Evolutionary conservation across 805 yeast genomes (phyloP).

Genomic region (Candida tammaniensis): DNA sequence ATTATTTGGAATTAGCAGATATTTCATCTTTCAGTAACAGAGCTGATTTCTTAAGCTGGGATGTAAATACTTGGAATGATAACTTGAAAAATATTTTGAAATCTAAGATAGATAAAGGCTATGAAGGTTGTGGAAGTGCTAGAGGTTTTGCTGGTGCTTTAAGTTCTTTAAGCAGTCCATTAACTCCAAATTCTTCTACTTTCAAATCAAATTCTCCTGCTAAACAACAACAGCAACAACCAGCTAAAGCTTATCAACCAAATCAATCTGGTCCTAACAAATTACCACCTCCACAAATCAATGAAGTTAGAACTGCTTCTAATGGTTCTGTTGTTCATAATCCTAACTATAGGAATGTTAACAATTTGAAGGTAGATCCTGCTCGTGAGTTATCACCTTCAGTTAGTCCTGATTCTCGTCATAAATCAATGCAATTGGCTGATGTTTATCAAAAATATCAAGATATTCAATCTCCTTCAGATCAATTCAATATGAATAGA

Average conservation of each 20-base stretch:
- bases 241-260: conserved; percentile 2
- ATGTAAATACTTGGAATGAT: conserved; percentile 31
- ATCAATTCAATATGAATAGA: conserved; percentile 33
- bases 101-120: conserved; percentile 45
- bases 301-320: conserved; percentile 10
- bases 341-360: conserved; percentile 8
- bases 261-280: background rate
- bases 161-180: conserved; percentile 45
- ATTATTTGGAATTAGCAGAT: conserved; percentile 38
- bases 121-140: conserved; percentile 73
- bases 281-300: conserved; percentile 1
- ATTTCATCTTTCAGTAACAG: conserved; percentile 19
- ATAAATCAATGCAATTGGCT: conserved; percentile 37
- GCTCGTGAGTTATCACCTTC: conserved; percentile 1
- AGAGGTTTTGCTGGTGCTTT: conserved; percentile 63
- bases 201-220: conserved; percentile 2
- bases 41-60: conserved; percentile 33
- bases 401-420: conserved; percentile 16
- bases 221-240: background rate
- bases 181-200: conserved; percentile 12
- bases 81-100: conserved; percentile 29
- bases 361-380: conserved; percentile 9
- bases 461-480: conserved; percentile 38
- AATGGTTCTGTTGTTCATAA: conserved; percentile 11
- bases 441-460: conserved; percentile 44